Evolutionary conservation across 148 eudicot genomes (phyloP).

Genomic region (Vaccinium macrocarpon): DNA sequence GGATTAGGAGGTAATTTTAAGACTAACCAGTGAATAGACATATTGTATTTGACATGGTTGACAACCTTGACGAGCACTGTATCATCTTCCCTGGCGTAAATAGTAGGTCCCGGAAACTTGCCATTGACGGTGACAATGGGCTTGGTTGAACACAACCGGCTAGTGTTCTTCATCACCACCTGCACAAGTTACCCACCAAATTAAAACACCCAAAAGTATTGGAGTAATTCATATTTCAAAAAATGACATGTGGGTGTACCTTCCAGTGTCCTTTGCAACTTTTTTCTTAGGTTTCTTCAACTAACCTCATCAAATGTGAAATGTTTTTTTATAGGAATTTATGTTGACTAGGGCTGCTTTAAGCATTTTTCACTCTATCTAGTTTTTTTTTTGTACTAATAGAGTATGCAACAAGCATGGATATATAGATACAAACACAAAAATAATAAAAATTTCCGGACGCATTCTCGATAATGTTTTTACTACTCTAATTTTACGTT

Average conservation of each 20-base stretch:
- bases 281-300: background rate
- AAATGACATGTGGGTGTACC: background rate
- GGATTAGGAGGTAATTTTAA: background rate
- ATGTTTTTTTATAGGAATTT: background rate
- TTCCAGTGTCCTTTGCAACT: background rate
- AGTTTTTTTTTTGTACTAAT: background rate
- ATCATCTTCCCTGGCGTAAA: conserved; percentile 28
- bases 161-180: conserved; percentile 23
- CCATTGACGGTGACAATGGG: conserved; percentile 29
- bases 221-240: background rate
- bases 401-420: background rate
- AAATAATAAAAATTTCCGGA: background rate
- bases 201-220: background rate
- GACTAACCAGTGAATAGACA: conserved; percentile 25
- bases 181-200: conserved; percentile 7
- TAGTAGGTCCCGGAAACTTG: conserved; percentile 24
- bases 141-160: conserved; percentile 20
- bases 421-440: background rate
- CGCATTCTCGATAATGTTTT: background rate
- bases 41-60: conserved; percentile 27
- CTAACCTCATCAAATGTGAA: background rate
- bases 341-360: background rate
- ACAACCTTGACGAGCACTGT: conserved; percentile 23
- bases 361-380: background rate
- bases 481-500: background rate